Base-by-base conservation (phyloP, 2,329 filamentous ascomycete genomes). In the Diaporthe vexans region DNA sequence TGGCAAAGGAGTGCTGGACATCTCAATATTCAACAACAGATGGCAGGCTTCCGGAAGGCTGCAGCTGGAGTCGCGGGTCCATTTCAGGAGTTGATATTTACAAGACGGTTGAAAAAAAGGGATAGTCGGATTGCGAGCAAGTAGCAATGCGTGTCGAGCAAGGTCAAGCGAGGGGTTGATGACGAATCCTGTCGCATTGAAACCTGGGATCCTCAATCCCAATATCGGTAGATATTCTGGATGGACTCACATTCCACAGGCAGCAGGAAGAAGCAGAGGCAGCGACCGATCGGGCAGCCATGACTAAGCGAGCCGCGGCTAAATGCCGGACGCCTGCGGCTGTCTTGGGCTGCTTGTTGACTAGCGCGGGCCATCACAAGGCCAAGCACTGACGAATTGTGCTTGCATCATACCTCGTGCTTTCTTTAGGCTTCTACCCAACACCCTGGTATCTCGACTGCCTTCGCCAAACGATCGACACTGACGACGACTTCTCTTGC, bases 1-100 rank as follows among this genome's bases (percentile, higher is more conserved):
- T 9, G 94, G 89, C 43, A 90, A 84, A 37, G 94, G 93, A 11
- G 89, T 90, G 76, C 83, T 84, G 26, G 87, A 88, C 89, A 90
- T 90, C 70, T 74, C 73, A 72, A 74, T 40, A 54, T 24, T 63
- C 72, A 65, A 17, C 46, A 26, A 68, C 21, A 48, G 29, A 29
- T n/a, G 43, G 35, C 56, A 58, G 56, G 48, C 48, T 58, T 57
- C 33, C 37, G 51, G 37, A 48, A 48, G 37, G 56, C 26, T 57
- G 43, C 24, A 57, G 46, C 24, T 11, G 51, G 48, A 10, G 26
- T 67, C 24, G 56, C 24, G 24, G n/a, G 37, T 76, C 65, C 68
- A 76, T 76, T 13, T 63, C 63, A 72, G 68, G 54, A 29, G 51
- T 11, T 40, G 43, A 19, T 35, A 21, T 37, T 33, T 24, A 19